These are phyloP conservation scores for Colletotrichum acutatum DNA, from an alignment of 2,329 filamentous ascomycete species.

Conservation along the genomic window DNA sequence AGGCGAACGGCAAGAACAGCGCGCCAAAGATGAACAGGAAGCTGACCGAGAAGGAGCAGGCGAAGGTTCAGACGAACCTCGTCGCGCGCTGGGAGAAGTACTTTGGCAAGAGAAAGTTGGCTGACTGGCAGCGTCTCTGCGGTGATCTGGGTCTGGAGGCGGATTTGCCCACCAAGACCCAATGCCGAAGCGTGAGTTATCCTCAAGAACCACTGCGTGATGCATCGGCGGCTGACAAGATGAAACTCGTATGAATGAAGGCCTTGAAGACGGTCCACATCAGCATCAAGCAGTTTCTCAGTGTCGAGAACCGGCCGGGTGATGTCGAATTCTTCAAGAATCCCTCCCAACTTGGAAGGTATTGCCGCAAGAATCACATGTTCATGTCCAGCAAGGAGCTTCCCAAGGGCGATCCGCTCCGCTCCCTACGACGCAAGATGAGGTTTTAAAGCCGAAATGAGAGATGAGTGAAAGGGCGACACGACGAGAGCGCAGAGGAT, in stretches of 20 bases:
- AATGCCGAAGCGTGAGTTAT: constrained; percentile 56
- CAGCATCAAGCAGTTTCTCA: constrained; percentile 62
- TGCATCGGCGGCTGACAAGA: not conserved
- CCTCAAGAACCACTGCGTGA: not conserved
- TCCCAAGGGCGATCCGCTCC: constrained; percentile 51
- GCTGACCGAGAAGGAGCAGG: not conserved
- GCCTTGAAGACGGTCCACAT: constrained; percentile 54
- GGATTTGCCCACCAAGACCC: constrained; percentile 52
- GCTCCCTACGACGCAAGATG: constrained; percentile 44
- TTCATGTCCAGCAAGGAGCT: constrained; percentile 59
- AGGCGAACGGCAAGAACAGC: not conserved
- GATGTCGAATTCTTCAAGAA: constrained; percentile 47
- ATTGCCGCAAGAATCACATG: constrained; percentile 49
- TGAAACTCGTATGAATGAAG: constrained; percentile 44
- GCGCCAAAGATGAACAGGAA: constrained; percentile 6
- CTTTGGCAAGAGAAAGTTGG: constrained; percentile 45
- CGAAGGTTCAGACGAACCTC: not conserved
- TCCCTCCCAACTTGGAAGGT: constrained; percentile 45
- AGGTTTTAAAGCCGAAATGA: too few species aligned
- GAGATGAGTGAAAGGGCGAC: not conserved
- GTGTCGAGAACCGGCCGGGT: constrained; percentile 42
- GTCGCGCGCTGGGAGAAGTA: constrained; percentile 43
- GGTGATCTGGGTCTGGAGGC: constrained; percentile 52
- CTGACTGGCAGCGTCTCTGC: constrained; percentile 58
- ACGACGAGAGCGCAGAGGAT: not conserved